These are phyloP conservation scores for Fusarium aywerte DNA, from an alignment of 2,329 filamentous ascomycete genomes.

Conservation along the genomic window DNA sequence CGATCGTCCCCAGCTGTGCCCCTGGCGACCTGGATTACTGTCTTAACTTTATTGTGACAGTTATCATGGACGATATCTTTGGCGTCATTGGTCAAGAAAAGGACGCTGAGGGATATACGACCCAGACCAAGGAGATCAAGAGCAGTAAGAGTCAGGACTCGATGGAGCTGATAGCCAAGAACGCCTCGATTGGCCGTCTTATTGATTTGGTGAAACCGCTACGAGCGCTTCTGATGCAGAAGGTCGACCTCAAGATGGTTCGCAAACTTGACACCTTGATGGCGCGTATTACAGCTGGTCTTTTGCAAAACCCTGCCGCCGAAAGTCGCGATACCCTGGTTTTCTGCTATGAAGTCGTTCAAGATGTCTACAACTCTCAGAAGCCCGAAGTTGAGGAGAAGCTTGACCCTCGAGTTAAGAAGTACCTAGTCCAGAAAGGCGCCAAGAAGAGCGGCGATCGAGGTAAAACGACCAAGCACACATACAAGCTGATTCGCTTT, in stretches of 20 bases:
- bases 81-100: conserved; percentile 93
- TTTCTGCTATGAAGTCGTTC: conserved; percentile 94
- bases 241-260: conserved; percentile 82
- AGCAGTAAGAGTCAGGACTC: conserved; percentile 98
- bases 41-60: conserved; percentile 76
- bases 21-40: conserved; percentile 93
- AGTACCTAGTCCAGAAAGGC: conserved; percentile 83
- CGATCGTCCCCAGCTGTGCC: conserved; percentile 75
- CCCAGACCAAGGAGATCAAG: conserved; percentile 97
- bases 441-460: conserved; percentile 79
- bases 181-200: conserved; percentile 78
- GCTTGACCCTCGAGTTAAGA: conserved; percentile 70
- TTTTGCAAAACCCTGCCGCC: conserved; percentile 83
- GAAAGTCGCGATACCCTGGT: conserved; percentile 85
- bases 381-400: conserved; percentile 63
- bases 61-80: conserved; percentile 98
- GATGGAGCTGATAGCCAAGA: conserved; percentile 90
- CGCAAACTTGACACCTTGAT: conserved; percentile 92
- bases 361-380: conserved; percentile 79
- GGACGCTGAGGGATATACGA: conserved; percentile 94
- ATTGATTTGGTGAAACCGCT: conserved; percentile 82
- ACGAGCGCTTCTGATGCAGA: conserved; percentile 81
- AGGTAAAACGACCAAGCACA: conserved; percentile 79
- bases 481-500: conserved; percentile 89
- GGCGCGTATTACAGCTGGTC: conserved; percentile 81